Base-by-base conservation (phyloP, 306 rosid species). In the Abrus precatorius region DNA sequence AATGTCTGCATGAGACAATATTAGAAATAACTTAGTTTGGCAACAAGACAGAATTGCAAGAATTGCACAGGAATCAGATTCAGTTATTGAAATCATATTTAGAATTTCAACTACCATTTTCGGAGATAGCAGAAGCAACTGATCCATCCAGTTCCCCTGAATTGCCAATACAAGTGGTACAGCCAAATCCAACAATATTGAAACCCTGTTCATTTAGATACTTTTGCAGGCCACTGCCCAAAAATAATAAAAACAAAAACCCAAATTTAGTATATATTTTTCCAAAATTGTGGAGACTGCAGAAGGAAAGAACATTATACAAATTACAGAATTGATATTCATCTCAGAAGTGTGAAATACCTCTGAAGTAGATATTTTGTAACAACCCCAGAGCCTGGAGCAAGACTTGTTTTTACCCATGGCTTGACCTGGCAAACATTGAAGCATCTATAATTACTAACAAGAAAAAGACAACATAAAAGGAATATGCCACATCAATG, bases 331-430 rank as follows among this genome's bases (percentile, higher is more conserved):
- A 81, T 56, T 56, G 53, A 49, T 68, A 59, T 79, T 64, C 68
- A 44, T 43, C 74, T 14, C 20, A 38, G 9, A 33, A 67, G 50
- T 12, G 53, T 69, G 62, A 82, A 75, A 29, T 80, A 94, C 98
- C 98, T 94, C 75, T 92, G 79, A 28, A 81, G 92, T 78, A 94
- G 89, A 85, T 94, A 94, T 87, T 94, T 94, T 44, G 97, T 94
- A 57, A 91, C 98, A 60, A 94, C 98, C 56, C 98, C 98, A 47
- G 98, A 94, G 11, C 98, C 98, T 0, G 98, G 98, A 27, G 97
- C 98, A 89, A 95, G 98, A 87, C 98, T 95, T 47, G 98, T 95
- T 86, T 95, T 95, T 62, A 95, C 97, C 98, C 98, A 95, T 69
- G 98, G 98, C 81, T 95, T 92, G 74, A 95, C 98, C 98, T 95